phyloP scores from a whole-genome alignment of 2,329 filamentous ascomycete genomes.

The Pyricularia grisea region DNA sequence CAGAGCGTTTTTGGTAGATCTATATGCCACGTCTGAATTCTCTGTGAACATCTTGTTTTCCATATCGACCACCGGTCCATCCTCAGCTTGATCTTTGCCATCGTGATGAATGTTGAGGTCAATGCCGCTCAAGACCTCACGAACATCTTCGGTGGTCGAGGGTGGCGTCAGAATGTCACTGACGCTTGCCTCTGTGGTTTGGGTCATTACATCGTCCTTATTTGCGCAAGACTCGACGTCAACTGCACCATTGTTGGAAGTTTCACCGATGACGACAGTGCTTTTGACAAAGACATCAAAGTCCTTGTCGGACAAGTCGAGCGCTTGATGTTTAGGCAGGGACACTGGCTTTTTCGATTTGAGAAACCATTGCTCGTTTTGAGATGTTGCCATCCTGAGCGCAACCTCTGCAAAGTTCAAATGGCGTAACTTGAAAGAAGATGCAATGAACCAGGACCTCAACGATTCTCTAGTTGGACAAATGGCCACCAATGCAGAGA shows the following conservation, averaged over 20 bases:
- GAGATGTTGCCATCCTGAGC: background rate
- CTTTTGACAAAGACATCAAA: constrained; percentile 22
- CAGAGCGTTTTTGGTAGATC: constrained; percentile 33
- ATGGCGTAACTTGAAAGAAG: too few relatives aligned
- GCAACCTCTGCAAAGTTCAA: background rate
- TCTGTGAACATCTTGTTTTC: constrained; percentile 41
- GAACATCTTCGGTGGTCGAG: constrained; percentile 10
- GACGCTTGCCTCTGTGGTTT: constrained; percentile 8
- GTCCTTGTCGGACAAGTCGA: constrained; percentile 20
- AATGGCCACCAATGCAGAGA: background rate
- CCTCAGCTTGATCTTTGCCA: background rate
- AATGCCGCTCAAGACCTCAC: constrained; percentile 5
- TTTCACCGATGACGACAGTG: constrained; percentile 12
- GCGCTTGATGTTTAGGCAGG: constrained; percentile 25
- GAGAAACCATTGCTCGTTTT: constrained; percentile 26
- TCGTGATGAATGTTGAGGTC: background rate
- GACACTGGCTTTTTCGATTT: constrained; percentile 26
- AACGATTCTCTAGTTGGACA: background rate
- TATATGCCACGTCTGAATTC: constrained; percentile 38
- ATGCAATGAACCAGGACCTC: background rate
- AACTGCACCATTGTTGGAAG: background rate
- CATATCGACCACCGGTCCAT: constrained; percentile 9
- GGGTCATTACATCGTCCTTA: background rate
- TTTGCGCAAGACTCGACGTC: background rate
- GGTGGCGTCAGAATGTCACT: background rate